Base-by-base conservation (phyloP, 257 asterid genomes). In the Fraxinus pennsylvanica region DNA sequence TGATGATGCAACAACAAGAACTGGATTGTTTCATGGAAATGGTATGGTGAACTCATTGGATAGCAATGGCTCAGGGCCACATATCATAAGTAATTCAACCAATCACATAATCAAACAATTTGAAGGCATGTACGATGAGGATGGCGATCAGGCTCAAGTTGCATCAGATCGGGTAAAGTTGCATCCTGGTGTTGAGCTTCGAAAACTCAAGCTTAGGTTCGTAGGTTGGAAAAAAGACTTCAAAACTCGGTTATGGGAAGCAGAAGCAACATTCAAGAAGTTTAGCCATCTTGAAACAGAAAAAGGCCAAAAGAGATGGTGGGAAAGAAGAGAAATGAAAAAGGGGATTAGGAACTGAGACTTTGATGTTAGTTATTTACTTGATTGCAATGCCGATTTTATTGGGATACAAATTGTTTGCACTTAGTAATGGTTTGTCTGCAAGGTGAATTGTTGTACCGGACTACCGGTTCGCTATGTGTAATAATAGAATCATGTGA, bases 141-240 rank as follows among this genome's bases (percentile, higher is more conserved):
- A 71, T 15, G 68, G 78, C 32, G 67, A 78, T 36, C 47, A 14
- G 45, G 52, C 50, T 25, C 78, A 61, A 59, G 67, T 21, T 59
- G 67, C 13, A 59, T 9, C 22, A 3, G 83, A 14, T 35, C 74
- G 74, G 43, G 45, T 47, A 35, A 43, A 59, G 67, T 59, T 59
- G 67, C 29, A 77, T 52, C 80, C 81, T 54, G 71, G 50, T 0
- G 89, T 74, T 72, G 92, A 91, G 86, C 86, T 91, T 35, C 79
- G 78, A 1, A 86, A 85, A 27, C 85, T 91, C 85, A 89, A 86
- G 84, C 45, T 47, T 9, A 85, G 81, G 68, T 93, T 91, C 65
- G 82, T 83, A 79, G 80, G 84, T 63, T 93, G 98, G 98, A 90
- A 87, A 81, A 84, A 85, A 39, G 93, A 88, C 9, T 93, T 86